Base-by-base conservation (phyloP, 1,139 yeast species). In the Waltiozyma solani region DNA sequence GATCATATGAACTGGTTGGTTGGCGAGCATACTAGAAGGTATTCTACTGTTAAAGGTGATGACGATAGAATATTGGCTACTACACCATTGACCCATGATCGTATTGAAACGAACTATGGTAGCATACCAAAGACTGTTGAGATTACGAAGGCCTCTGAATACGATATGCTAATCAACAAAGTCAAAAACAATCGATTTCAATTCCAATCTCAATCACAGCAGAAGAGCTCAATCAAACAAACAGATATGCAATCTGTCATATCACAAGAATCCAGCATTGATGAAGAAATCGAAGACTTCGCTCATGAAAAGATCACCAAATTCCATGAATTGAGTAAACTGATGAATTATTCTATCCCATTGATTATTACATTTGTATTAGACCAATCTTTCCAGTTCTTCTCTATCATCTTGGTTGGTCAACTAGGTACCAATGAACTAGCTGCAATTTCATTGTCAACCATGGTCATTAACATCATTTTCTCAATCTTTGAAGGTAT, bases 381-480 rank as follows among this genome's bases (percentile, higher is more conserved):
- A 39, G 89, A 81, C 52, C 89, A 82, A 53, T 66, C 78, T 36
- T 81, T 81, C 52, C 76, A 87, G 9, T 67, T 82, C 39, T 82
- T 81, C 11, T 75, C 82, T 48, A 72, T 83, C 34, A 60, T 82
- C 21, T 81, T 80, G 20, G 91, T 81, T 24, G 94, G 95, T 7
- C 83, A 82, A 52, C 59, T 85, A 38, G 95, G 95, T 9, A 76
- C 81, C 37, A 68, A 69, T 8, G 55, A 52, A 36, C 62, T 44
- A 27, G 51, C 40, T 56, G 59, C 51, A 7, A 71, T 69, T 5
- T 67, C 75, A 0, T 57, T 71, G 34, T 73, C 73, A 1, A 62
- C 69, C 3, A 69, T 71, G 52, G 67, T 75, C 0, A 69, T 69
- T 49, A 69, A 66, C 44, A 69, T 69, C 36, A 66, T 73, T 0